Conservation (phyloP, 2,329 filamentous ascomycete species). For the Paecilomyces niveus region DNA sequence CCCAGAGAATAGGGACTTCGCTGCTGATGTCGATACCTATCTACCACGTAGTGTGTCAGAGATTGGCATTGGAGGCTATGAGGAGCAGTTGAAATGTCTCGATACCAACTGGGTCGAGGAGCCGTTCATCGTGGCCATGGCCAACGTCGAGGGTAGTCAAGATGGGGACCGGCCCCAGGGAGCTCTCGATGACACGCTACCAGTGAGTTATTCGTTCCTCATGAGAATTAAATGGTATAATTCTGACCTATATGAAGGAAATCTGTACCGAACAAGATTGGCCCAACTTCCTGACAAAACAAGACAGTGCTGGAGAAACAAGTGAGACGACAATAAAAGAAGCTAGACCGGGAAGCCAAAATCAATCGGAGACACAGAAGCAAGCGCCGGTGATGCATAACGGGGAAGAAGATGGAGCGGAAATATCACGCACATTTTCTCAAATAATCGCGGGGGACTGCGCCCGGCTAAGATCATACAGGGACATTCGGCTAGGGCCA, state of each 20-base stretch:
- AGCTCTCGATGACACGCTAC: conserved; percentile 5
- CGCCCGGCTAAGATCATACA: conserved; percentile 16
- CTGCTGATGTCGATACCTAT: background rate
- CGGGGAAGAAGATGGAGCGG: background rate
- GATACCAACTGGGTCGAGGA: conserved; percentile 9
- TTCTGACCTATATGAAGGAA: background rate
- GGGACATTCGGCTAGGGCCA: conserved; percentile 17
- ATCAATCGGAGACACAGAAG: background rate
- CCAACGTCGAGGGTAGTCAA: conserved; percentile 1
- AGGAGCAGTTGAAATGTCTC: conserved; percentile 5
- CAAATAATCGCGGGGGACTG: conserved; percentile 13
- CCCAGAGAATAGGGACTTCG: background rate
- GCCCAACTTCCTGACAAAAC: background rate
- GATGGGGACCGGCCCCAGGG: conserved; percentile 3
- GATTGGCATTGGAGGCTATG: background rate
- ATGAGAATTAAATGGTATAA: background rate
- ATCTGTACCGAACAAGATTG: background rate
- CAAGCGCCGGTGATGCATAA: background rate
- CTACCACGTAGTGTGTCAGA: conserved; percentile 2
- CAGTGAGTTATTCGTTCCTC: background rate
- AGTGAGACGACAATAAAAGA: background rate
- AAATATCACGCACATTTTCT: conserved; percentile 4
- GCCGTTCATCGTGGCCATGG: conserved; percentile 8
- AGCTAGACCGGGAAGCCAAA: background rate
- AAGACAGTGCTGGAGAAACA: background rate